phyloP scores from a whole-genome alignment of 768 basidiomycete species.

The Lentinula raphanica region DNA sequence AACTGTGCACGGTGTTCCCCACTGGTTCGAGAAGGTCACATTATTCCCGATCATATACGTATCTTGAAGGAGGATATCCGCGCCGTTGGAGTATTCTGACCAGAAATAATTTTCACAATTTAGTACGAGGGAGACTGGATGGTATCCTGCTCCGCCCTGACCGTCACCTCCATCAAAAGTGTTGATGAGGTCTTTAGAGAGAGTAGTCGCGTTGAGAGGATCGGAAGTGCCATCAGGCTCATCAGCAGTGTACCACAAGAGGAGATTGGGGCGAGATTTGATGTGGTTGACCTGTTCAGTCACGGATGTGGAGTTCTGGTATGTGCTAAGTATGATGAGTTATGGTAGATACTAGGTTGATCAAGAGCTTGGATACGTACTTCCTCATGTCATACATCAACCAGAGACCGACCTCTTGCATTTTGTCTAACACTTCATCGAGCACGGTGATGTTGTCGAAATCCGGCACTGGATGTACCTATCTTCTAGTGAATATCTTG shows the following conservation, averaged over 20 bases:
- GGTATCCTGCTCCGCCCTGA: slow-evolving; percentile 49
- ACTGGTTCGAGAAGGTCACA: slow-evolving; percentile 54
- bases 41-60: slow-evolving; percentile 57
- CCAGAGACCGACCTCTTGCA: slow-evolving; percentile 65
- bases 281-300: slow-evolving; percentile 64
- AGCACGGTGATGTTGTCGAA: slow-evolving; percentile 58
- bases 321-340: slow-evolving; percentile 50
- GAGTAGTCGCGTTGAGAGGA: slow-evolving; percentile 54
- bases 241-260: slow-evolving; percentile 72
- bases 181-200: slow-evolving; percentile 52
- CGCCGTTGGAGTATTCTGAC: slow-evolving; percentile 50
- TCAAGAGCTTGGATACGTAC: slow-evolving; percentile 21
- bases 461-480: slow-evolving; percentile 69
- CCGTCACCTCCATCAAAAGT: slow-evolving; percentile 50
- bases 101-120: slow-evolving; percentile 68
- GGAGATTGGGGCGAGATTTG: slow-evolving; percentile 61
- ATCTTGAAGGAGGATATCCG: slow-evolving; percentile 71
- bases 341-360: slow-evolving; percentile 5
- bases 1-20: slow-evolving; percentile 57
- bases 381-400: slow-evolving; percentile 83
- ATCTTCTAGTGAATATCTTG: slow-evolving; percentile 24
- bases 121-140: slow-evolving; percentile 60
- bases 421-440: slow-evolving; percentile 55
- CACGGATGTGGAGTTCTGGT: slow-evolving; percentile 59
- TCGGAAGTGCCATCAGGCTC: slow-evolving; percentile 71